phyloP scores from a whole-genome alignment of 2,329 filamentous ascomycete genomes.

The Fusarium tuaranense region DNA sequence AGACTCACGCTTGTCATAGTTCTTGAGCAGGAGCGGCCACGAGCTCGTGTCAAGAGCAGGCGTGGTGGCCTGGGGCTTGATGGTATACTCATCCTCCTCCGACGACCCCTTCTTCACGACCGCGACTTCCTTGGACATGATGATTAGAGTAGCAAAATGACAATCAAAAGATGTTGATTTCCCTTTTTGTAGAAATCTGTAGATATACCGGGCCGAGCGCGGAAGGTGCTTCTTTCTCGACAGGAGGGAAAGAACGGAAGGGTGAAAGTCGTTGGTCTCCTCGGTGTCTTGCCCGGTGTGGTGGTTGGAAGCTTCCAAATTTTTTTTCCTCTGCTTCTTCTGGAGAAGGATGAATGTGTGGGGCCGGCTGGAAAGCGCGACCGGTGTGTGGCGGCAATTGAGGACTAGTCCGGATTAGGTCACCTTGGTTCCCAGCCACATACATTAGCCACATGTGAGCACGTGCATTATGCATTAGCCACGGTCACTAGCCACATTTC shows the following conservation, averaged over 20 bases:
- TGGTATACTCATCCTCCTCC: constrained; percentile 80
- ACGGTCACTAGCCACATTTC: constrained; percentile 9
- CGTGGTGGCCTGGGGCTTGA: constrained; percentile 89
- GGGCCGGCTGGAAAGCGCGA: constrained; percentile 39
- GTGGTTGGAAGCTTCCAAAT: constrained; percentile 48
- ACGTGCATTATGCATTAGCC: neutral
- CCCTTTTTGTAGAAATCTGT: constrained; percentile 25
- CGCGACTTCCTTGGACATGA: constrained; percentile 62
- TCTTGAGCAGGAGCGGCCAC: constrained; percentile 95
- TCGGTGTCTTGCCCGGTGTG: constrained; percentile 47
- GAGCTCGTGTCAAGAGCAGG: constrained; percentile 86
- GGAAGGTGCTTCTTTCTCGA: constrained; percentile 39
- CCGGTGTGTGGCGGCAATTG: constrained; percentile 39
- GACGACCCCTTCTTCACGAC: constrained; percentile 47
- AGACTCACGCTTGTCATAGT: constrained; percentile 88
- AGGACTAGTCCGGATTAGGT: constrained; percentile 22
- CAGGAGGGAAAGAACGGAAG: constrained; percentile 43
- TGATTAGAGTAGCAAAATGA: constrained; percentile 23
- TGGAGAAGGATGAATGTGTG: constrained; percentile 47
- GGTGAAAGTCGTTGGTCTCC: constrained; percentile 45
- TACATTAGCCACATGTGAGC: neutral
- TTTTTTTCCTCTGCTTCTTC: constrained; percentile 50
- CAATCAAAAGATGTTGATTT: constrained; percentile 15
- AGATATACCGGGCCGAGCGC: constrained; percentile 46
- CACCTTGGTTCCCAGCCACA: constrained; percentile 6